These are phyloP conservation scores for Pythium guiyangense DNA, from an alignment of 352 stramenopile species.

Conservation along the genomic window DNA sequence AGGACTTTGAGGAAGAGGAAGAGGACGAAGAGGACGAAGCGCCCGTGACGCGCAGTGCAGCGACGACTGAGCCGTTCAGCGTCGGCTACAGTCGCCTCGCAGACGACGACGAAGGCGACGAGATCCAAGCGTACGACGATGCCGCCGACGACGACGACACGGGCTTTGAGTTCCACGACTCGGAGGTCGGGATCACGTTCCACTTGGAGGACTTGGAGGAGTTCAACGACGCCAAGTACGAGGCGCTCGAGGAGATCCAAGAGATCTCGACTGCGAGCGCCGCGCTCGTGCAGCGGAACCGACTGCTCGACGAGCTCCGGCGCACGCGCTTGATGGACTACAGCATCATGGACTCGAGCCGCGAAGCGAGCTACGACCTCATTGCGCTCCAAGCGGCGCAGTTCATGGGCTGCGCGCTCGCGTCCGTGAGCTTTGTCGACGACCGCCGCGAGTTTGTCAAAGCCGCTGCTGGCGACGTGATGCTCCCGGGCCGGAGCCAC, in stretches of 20 bases:
- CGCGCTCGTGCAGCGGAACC: slow-evolving; percentile 12
- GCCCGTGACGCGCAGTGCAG: background rate
- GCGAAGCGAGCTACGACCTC: slow-evolving; percentile 45
- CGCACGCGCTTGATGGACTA: slow-evolving; percentile 39
- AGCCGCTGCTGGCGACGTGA: slow-evolving; percentile 34
- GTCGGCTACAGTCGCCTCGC: slow-evolving; percentile 1
- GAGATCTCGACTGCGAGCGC: slow-evolving; percentile 26
- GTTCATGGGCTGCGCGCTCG: slow-evolving; percentile 39
- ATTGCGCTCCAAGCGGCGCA: slow-evolving; percentile 58
- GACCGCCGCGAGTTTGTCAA: slow-evolving; percentile 54
- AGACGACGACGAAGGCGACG: slow-evolving; percentile 19
- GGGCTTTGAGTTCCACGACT: slow-evolving; percentile 17
- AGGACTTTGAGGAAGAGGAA: slow-evolving; percentile 10
- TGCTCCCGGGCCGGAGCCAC: background rate
- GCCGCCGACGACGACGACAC: slow-evolving; percentile 14
- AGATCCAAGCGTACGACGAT: slow-evolving; percentile 30
- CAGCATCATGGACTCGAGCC: slow-evolving; percentile 49
- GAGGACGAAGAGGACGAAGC: slow-evolving; percentile 3
- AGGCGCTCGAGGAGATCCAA: slow-evolving; percentile 29
- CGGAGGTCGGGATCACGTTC: slow-evolving; percentile 13
- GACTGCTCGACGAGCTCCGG: slow-evolving; percentile 31
- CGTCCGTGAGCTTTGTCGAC: slow-evolving; percentile 65
- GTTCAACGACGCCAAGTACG: slow-evolving; percentile 23
- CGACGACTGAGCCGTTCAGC: background rate
- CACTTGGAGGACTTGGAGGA: slow-evolving; percentile 27